These are phyloP conservation scores for Pythium utonaiense DNA, from an alignment of 352 stramenopile genomes.

Conservation along the genomic window DNA sequence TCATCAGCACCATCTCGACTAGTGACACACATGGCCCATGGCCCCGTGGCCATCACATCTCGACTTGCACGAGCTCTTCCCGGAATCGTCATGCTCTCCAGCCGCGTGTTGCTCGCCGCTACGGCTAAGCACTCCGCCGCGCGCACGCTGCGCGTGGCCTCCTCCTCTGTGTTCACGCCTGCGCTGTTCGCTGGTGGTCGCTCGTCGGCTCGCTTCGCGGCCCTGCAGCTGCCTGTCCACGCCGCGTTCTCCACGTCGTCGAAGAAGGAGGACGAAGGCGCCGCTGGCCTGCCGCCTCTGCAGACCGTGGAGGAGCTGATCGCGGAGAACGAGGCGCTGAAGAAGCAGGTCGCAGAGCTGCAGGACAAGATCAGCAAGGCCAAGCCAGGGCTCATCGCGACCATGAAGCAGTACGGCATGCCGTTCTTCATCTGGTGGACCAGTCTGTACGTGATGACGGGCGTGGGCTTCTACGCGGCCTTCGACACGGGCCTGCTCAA, in stretches of 20 bases:
- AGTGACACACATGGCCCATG: neutral
- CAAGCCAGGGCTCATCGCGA: conserved; percentile 70
- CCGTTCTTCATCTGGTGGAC: conserved; percentile 86
- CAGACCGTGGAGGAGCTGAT: conserved; percentile 74
- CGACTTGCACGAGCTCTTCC: neutral
- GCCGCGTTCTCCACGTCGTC: conserved; percentile 46
- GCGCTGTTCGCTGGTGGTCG: conserved; percentile 20
- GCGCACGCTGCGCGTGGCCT: conserved; percentile 23
- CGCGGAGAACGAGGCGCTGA: conserved; percentile 65
- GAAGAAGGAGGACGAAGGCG: conserved; percentile 30
- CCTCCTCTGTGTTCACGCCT: conserved; percentile 14
- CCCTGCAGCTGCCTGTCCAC: conserved; percentile 34
- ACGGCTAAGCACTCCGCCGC: conserved; percentile 2
- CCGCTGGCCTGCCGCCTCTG: conserved; percentile 30
- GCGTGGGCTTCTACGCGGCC: conserved; percentile 73
- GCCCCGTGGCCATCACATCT: neutral
- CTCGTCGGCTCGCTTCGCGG: neutral
- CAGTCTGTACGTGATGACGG: conserved; percentile 65
- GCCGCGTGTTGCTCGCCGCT: conserved; percentile 15
- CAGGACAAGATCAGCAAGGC: conserved; percentile 49
- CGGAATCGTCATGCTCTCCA: conserved; percentile 15
- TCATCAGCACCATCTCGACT: neutral
- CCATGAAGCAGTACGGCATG: conserved; percentile 82
- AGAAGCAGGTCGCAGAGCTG: conserved; percentile 64
- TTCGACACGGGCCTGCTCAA: conserved; percentile 68